phyloP scores from a whole-genome alignment of 495 filamentous ascomycete genomes.

The Glarea lozoyensis region DNA sequence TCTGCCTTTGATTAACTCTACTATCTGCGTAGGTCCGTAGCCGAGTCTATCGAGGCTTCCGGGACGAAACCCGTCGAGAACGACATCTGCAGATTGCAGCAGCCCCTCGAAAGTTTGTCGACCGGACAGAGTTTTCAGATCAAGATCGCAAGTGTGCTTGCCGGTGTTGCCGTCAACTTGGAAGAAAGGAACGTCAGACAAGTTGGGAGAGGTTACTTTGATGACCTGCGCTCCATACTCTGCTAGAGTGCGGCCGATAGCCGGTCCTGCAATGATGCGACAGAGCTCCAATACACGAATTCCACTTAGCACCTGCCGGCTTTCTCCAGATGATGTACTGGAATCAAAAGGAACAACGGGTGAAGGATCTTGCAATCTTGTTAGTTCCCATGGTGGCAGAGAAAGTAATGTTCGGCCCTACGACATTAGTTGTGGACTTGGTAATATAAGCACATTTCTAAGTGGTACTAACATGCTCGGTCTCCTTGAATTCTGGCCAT shows the following conservation, averaged over 20 bases:
- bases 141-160: constrained; percentile 40
- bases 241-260: constrained; percentile 54
- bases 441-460: background rate
- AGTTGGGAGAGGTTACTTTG: constrained; percentile 58
- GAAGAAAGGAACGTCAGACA: constrained; percentile 72
- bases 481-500: constrained; percentile 53
- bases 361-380: constrained; percentile 32
- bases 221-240: constrained; percentile 52
- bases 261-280: constrained; percentile 54
- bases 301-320: constrained; percentile 31
- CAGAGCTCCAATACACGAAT: constrained; percentile 60
- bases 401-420: constrained; percentile 36
- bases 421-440: constrained; percentile 10
- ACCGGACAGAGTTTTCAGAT: constrained; percentile 47
- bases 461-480: constrained; percentile 41
- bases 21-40: constrained; percentile 45
- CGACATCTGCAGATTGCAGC: constrained; percentile 46
- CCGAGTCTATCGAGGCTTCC: constrained; percentile 57
- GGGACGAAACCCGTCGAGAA: constrained; percentile 62
- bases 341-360: constrained; percentile 44
- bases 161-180: constrained; percentile 73
- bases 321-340: constrained; percentile 27
- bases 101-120: constrained; percentile 46
- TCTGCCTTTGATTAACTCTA: constrained; percentile 38
- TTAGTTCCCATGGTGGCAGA: constrained; percentile 44